phyloP scores from a whole-genome alignment of 768 basidiomycete species.

The Antrodiella citrinella region DNA sequence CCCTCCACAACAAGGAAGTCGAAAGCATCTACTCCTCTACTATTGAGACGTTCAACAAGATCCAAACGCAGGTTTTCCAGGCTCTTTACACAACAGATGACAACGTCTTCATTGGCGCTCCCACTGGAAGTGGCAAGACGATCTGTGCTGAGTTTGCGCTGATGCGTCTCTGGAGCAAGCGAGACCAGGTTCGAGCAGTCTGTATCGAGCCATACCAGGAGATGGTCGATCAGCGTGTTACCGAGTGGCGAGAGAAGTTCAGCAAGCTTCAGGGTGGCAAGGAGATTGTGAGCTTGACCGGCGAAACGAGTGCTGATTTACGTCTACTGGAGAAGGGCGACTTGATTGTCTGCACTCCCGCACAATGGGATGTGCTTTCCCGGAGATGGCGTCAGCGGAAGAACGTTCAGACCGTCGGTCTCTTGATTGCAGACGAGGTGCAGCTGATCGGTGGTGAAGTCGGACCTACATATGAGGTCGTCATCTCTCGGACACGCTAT shows the following conservation, averaged over 20 bases:
- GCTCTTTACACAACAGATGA: slow-evolving; percentile 95
- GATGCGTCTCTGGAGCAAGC: slow-evolving; percentile 89
- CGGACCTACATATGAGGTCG: slow-evolving; percentile 93
- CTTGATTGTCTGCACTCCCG: slow-evolving; percentile 89
- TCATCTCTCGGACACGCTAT: slow-evolving; percentile 94
- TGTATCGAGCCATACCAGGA: slow-evolving; percentile 97
- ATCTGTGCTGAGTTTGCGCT: slow-evolving; percentile 96
- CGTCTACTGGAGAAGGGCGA: slow-evolving; percentile 86
- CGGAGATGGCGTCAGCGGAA: slow-evolving; percentile 95
- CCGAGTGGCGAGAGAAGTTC: slow-evolving; percentile 88
- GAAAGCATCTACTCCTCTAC: slow-evolving; percentile 77
- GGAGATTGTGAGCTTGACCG: slow-evolving; percentile 88
- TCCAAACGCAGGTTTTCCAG: slow-evolving; percentile 98
- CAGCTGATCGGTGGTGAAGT: slow-evolving; percentile 93
- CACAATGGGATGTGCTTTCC: slow-evolving; percentile 93
- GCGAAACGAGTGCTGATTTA: slow-evolving; percentile 89
- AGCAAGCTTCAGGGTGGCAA: slow-evolving; percentile 80
- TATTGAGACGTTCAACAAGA: slow-evolving; percentile 92
- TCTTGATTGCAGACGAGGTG: slow-evolving; percentile 92
- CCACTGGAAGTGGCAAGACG: slow-evolving; percentile 95
- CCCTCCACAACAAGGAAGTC: slow-evolving; percentile 89
- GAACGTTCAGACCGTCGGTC: slow-evolving; percentile 88
- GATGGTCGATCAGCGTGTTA: slow-evolving; percentile 87
- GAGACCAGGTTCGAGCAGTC: slow-evolving; percentile 74
- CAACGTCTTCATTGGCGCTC: slow-evolving; percentile 94